Evolutionary conservation across 768 basidiomycete species (phyloP).

Genomic region (Leccinum barrowsii): DNA sequence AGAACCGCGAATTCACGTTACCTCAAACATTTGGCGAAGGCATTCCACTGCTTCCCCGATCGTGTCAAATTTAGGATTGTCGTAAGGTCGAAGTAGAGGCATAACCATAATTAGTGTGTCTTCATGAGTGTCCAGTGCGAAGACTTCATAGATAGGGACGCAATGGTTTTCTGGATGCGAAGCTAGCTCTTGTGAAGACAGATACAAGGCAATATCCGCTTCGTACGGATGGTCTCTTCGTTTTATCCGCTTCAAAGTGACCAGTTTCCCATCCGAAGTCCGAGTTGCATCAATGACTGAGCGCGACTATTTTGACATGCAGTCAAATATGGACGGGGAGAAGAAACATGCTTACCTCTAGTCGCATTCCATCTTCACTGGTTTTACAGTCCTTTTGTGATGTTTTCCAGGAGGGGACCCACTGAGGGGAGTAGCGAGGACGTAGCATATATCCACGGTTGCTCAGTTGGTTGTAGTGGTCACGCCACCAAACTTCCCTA

Average conservation of each 20-base stretch:
- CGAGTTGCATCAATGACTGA: too few species aligned
- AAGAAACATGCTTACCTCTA: not conserved
- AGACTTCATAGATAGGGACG: too few species aligned
- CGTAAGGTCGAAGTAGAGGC: slow-evolving; percentile 32
- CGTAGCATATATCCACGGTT: not conserved
- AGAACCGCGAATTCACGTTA: not conserved
- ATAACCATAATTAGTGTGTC: slow-evolving; percentile 19
- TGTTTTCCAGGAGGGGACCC: not conserved
- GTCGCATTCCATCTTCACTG: not conserved
- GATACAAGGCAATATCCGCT: too few species aligned
- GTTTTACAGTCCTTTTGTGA: not conserved
- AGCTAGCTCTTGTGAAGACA: too few species aligned
- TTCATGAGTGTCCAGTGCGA: too few species aligned
- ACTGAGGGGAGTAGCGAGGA: not conserved
- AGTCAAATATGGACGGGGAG: not conserved
- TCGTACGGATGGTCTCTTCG: too few species aligned
- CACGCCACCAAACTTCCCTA: too few species aligned
- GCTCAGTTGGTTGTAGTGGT: not conserved
- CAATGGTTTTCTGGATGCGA: too few species aligned
- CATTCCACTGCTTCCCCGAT: slow-evolving; percentile 14
- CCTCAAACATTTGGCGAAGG: slow-evolving; percentile 31
- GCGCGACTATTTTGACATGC: not conserved
- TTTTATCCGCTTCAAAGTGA: too few species aligned
- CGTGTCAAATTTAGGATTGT: slow-evolving; percentile 19
- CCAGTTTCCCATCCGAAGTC: too few species aligned